Percentiles rank a stretch among this genome's conserved stretches.
Evolutionary conservation across 176 grass and related monocot genomes (phyloP).

Genomic region (Ampelocalamus luodianensis): DNA sequence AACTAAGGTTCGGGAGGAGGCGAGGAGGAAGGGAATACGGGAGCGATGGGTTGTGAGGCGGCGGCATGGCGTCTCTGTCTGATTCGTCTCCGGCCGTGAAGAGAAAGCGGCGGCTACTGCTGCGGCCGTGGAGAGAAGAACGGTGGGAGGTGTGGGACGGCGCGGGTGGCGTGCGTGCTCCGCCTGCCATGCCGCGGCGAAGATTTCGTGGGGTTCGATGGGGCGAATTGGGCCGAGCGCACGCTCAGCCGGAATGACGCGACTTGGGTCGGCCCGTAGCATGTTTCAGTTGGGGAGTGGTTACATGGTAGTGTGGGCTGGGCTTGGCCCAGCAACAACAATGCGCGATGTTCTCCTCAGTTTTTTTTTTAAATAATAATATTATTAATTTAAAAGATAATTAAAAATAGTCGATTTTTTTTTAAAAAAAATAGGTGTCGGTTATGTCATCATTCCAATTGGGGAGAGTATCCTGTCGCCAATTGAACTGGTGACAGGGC

Average conservation of each 20-base stretch:
- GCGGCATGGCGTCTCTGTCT: slow-evolving; percentile 17
- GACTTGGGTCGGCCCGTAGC: neutral
- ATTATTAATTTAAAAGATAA: too few species aligned
- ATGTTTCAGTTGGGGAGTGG: neutral
- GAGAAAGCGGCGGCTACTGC: neutral
- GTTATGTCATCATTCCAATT: too few species aligned
- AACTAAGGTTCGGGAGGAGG: slow-evolving; percentile 1
- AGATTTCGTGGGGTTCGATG: neutral
- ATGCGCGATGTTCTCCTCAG: too few species aligned
- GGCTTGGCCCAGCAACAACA: too few species aligned
- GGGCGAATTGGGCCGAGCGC: neutral
- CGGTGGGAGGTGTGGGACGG: neutral
- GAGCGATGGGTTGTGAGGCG: neutral
- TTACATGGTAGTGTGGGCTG: too few species aligned
- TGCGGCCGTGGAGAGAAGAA: neutral
- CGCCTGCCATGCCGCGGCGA: neutral
- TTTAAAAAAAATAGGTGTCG: too few species aligned
- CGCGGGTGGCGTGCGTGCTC: neutral
- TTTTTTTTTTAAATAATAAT: too few species aligned
- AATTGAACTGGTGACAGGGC: too few species aligned
- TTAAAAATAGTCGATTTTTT: too few species aligned
- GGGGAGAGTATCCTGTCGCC: too few species aligned
- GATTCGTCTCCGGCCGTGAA: neutral
- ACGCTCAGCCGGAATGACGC: neutral
- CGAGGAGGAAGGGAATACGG: slow-evolving; percentile 13